These are phyloP conservation scores for Aspergillus transmontanensis DNA, from an alignment of 2,329 filamentous ascomycete species.

Conservation along the genomic window DNA sequence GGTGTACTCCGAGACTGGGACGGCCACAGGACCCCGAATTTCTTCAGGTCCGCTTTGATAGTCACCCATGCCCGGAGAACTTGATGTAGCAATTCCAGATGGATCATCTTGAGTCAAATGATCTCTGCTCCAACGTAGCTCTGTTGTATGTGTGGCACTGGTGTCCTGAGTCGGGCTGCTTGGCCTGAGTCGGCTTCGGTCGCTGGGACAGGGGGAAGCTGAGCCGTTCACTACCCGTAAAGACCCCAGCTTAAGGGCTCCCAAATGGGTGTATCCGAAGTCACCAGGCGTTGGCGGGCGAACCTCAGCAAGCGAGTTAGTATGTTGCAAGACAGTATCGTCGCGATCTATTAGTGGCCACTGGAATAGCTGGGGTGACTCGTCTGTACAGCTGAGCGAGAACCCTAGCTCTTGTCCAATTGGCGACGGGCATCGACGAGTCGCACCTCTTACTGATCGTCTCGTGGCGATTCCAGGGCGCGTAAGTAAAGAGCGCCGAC, in stretches of 20 bases:
- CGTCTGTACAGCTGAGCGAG: constrained; percentile 10
- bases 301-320: constrained; percentile 12
- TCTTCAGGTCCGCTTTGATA: neutral
- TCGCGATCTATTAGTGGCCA: constrained; percentile 20
- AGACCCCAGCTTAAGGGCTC: constrained; percentile 43
- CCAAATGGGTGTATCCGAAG: constrained; percentile 42
- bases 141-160: neutral
- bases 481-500: constrained; percentile 39
- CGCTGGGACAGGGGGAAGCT: constrained; percentile 41
- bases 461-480: constrained; percentile 39
- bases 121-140: neutral
- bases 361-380: constrained; percentile 15
- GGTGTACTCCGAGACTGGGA: neutral
- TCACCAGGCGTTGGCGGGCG: constrained; percentile 33
- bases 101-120: constrained; percentile 1
- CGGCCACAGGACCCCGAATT: neutral
- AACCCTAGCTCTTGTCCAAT: constrained; percentile 26
- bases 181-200: constrained; percentile 29
- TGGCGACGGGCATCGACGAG: constrained; percentile 26
- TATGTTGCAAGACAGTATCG: constrained; percentile 16
- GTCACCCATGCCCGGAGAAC: neutral
- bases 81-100: neutral
- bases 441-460: constrained; percentile 29
- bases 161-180: constrained; percentile 16
- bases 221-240: constrained; percentile 43